Evolutionary conservation across 2,329 filamentous ascomycete species (phyloP), one percentile per base, ranked within the genome.

Genomic region (Mollisiaceae sp.): DNA sequence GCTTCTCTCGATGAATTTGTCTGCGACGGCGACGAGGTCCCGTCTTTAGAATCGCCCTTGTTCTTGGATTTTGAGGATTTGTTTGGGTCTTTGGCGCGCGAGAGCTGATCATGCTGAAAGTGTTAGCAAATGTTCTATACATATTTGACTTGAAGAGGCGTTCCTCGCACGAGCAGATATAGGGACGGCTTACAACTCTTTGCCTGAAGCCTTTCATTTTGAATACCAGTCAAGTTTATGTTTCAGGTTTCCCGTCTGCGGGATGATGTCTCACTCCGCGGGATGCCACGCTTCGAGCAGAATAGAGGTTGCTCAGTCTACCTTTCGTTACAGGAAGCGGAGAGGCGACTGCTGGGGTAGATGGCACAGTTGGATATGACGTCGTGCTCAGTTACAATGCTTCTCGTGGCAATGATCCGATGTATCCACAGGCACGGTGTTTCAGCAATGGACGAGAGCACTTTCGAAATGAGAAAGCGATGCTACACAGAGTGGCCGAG

Each of bases 201-300:
- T 97, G 93, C 82, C 93, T 91, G 82, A 98, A 97, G 79, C 93
- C 91, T 85, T 97, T 97, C 94, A 98, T 97, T 81, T 86, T 91
- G 81, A 64, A 52, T 43, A 43, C 22, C 11, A 41, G n/a, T 47
- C 55, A 54, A 59, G 54, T n/a, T 43, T 41, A 36, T 61, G 58
- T 62, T 66, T 63, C 61, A 62, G 41, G 50, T 60, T 56, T 60
- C 57, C n/a, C 50, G 50, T 54, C 50, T 54, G 27, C 50, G 41
- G 47, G 24, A 61, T 1, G 35, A 55, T n/a, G 22, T 61, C 32
- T 22, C 38, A 24, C 38, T 60, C 18, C 18, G 24, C 18, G 36
- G 18, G 24, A 32, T 56, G 27, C 27, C 63, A 32, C 36, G 14
- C 22, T 18, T 39, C 50, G 24, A 41, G 50, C 50, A 18, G 11